Conservation (phyloP, 257 asterid genomes). For the Lantana camara region DNA sequence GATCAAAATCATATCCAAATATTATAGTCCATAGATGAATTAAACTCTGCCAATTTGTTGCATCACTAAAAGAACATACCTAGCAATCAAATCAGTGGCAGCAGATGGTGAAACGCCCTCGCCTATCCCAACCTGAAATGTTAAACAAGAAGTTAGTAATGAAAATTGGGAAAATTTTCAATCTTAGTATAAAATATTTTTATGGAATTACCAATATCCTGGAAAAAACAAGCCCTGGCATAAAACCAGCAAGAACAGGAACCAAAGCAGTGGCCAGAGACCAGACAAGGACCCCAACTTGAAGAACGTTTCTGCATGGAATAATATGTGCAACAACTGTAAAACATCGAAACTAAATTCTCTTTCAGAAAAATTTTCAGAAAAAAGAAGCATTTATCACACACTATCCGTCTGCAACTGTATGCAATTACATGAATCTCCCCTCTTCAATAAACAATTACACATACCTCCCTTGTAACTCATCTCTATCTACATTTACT, state of each 20-base stretch:
- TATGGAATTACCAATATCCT: conserved; percentile 72
- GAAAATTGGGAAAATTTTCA: conserved; percentile 10
- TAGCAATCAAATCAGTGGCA: conserved; percentile 97
- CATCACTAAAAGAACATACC: conserved; percentile 40
- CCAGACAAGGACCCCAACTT: conserved; percentile 86
- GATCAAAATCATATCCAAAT: conserved; percentile 26
- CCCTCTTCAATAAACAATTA: not conserved
- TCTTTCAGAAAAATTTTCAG: not conserved
- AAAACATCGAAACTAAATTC: not conserved
- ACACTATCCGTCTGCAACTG: no score
- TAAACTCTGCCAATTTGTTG: no score
- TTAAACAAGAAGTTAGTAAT: conserved; percentile 20
- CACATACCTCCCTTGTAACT: conserved; percentile 1
- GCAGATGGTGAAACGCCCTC: conserved; percentile 99
- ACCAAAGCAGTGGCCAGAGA: conserved; percentile 87
- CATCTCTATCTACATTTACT: no score
- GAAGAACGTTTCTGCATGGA: conserved; percentile 80
- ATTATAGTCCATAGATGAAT: not conserved
- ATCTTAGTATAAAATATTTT: conserved; percentile 12
- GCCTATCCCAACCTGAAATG: conserved; percentile 89
- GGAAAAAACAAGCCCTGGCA: conserved; percentile 88
- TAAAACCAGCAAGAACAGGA: conserved; percentile 80
- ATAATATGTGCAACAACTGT: conserved; percentile 3
- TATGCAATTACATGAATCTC: not conserved
- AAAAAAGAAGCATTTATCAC: not conserved